Base-by-base conservation (phyloP, 2,329 filamentous ascomycete genomes). In the Phialophora verrucosa region DNA sequence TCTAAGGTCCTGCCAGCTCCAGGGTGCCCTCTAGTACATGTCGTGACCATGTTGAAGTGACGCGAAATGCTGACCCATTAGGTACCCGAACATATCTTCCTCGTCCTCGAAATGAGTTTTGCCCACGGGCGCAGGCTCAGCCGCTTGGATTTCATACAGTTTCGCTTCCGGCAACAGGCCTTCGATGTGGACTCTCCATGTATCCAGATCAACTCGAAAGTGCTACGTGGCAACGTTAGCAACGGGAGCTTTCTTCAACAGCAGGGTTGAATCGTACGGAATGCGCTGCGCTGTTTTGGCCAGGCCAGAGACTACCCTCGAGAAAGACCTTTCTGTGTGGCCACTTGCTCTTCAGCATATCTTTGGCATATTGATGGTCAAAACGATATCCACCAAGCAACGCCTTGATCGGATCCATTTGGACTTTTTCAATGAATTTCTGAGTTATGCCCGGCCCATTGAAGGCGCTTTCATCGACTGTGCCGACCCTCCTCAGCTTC, bases 301-400 rank as follows among this genome's bases (percentile, higher is more conserved):
- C 50, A 7, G 42, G 51, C 50, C 51, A 55, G 35, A 62, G 31
- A 8, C 35, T 47, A 2, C 51, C 59, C 25, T 62, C 59, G 23
- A 62, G 59, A 2, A 56, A 12, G 27, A 62, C 11, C 17, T 20
- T 56, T n/a, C 59, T 55, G 4, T 44, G 27, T 25, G 17, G 51
- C 23, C 51, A 42, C 27, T 32, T 44, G 51, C 14, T 23, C 53
- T 51, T 42, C 54, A 63, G 23, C 54, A 58, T 51, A 14, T 63
- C 5, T n/a, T 63, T 59, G 14, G 51, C 35, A 27, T 62, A 62
- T 20, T 32, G 14, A 23, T 62, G 59, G n/a, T 62, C 59, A 35
- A 62, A 62, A 14, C 50, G 59, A 62, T 62, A 62, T 55, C 59
- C 62, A 3, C 20, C 35, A 17, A 63, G 47, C 42, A 63, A 32